These are phyloP conservation scores for Phytophthora fragariaefolia DNA, from an alignment of 352 stramenopile genomes.

Conservation along the genomic window DNA sequence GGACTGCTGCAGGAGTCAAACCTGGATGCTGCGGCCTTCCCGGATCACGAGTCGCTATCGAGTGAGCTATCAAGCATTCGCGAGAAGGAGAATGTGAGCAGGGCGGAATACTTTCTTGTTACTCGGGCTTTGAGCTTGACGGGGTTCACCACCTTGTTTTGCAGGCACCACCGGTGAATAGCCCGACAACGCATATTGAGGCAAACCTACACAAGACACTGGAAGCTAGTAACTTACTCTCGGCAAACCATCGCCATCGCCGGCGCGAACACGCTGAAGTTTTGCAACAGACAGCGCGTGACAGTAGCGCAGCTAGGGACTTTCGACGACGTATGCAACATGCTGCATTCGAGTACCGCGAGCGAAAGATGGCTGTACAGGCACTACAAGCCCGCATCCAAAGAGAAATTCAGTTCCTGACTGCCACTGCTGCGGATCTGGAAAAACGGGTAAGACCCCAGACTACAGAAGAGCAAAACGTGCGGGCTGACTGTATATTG, in stretches of 20 bases:
- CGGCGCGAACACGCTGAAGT: conserved; percentile 28
- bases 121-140: no score
- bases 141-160: background rate
- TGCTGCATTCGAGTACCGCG: conserved; percentile 52
- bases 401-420: conserved; percentile 65
- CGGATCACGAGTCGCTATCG: conserved; percentile 21
- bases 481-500: conserved; percentile 27
- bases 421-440: conserved; percentile 51
- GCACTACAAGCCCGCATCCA: conserved; percentile 57
- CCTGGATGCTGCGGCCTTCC: conserved; percentile 28
- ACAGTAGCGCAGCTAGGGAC: conserved; percentile 27
- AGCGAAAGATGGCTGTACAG: conserved; percentile 67
- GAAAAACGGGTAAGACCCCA: conserved; percentile 43
- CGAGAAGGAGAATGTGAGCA: conserved; percentile 37
- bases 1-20: conserved; percentile 30
- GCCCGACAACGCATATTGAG: conserved; percentile 18
- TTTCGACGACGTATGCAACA: conserved; percentile 44
- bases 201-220: conserved; percentile 14
- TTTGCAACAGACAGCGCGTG: conserved; percentile 14
- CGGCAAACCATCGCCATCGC: conserved; percentile 22
- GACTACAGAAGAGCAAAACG: no score
- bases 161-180: conserved; percentile 9
- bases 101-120: background rate
- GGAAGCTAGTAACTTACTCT: conserved; percentile 27
- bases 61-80: conserved; percentile 30